These are phyloP conservation scores for Starmerella roubikii DNA, from an alignment of 805 yeast genomes.

Conservation along the genomic window DNA sequence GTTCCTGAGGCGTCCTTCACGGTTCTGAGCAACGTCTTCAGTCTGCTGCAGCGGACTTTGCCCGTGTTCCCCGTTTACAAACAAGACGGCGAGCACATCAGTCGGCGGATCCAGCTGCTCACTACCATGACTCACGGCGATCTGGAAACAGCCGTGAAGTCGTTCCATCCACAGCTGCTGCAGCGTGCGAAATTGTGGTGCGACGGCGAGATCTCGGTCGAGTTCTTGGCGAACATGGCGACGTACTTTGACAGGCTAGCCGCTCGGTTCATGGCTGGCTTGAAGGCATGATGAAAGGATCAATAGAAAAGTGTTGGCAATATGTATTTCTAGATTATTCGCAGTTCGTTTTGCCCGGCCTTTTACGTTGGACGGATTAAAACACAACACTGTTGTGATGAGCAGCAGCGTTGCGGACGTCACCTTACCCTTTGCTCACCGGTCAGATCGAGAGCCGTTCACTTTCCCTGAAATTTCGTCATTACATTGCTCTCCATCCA, in stretches of 20 bases:
- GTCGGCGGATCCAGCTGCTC: conserved; percentile 7
- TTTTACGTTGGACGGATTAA: no score
- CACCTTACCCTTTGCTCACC: no score
- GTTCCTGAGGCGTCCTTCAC: conserved; percentile 9
- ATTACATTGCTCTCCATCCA: no score
- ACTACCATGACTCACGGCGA: conserved; percentile 8
- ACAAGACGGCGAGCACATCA: conserved; percentile 8
- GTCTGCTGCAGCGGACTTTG: conserved; percentile 9
- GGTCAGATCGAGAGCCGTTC: no score
- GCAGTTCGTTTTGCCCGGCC: no score
- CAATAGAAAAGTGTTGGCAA: no score
- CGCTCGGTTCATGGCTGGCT: conserved; percentile 1
- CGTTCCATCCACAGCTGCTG: conserved; percentile 14
- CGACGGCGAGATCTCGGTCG: background rate
- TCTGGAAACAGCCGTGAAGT: conserved; percentile 16
- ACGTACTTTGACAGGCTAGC: background rate
- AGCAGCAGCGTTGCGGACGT: no score
- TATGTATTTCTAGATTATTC: no score
- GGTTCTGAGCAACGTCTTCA: conserved; percentile 9
- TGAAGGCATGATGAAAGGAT: background rate
- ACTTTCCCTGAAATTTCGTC: no score
- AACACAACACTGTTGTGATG: no score
- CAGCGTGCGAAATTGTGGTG: conserved; percentile 2
- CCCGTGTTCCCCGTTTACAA: conserved; percentile 11
- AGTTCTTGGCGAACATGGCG: background rate